phyloP scores from a whole-genome alignment of 2,329 filamentous ascomycete genomes.

The Ophiostoma montium region DNA sequence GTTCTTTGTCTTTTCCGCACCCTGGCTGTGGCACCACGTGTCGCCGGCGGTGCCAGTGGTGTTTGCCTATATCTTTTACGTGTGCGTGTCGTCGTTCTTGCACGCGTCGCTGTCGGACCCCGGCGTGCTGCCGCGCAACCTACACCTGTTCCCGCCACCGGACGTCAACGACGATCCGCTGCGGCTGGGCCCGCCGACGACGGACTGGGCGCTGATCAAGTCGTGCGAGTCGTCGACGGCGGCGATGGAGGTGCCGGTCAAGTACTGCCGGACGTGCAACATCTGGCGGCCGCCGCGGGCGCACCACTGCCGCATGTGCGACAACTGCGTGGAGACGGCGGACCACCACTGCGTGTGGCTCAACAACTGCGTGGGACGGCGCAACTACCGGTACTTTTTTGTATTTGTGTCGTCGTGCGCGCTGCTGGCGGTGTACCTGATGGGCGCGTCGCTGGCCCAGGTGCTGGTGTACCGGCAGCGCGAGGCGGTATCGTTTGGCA shows the following conservation, averaged over 20 bases:
- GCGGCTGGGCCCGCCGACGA: constrained; percentile 68
- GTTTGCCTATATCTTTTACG: constrained; percentile 81
- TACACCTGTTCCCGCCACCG: constrained; percentile 72
- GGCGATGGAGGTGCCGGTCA: constrained; percentile 94
- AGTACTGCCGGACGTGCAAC: constrained; percentile 95
- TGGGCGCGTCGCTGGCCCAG: constrained; percentile 68
- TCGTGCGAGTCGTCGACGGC: constrained; percentile 60
- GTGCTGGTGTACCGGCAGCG: constrained; percentile 56
- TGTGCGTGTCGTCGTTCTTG: constrained; percentile 85
- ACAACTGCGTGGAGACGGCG: constrained; percentile 93
- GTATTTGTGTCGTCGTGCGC: constrained; percentile 74
- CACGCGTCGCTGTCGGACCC: constrained; percentile 89
- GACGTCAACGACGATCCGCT: constrained; percentile 69
- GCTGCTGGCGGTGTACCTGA: constrained; percentile 59
- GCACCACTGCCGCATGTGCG: constrained; percentile 91
- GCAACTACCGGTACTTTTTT: constrained; percentile 98
- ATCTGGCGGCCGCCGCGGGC: constrained; percentile 93
- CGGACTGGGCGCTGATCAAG: constrained; percentile 87
- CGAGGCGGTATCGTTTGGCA: constrained; percentile 51
- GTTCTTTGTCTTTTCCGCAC: constrained; percentile 75
- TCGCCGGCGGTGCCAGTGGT: constrained; percentile 79
- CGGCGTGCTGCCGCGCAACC: constrained; percentile 79
- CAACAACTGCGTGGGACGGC: constrained; percentile 92
- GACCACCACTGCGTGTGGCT: constrained; percentile 99
- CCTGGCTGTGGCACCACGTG: constrained; percentile 74